Conservation (phyloP, 2,329 filamentous ascomycete genomes). For the Neonectria faginata region DNA sequence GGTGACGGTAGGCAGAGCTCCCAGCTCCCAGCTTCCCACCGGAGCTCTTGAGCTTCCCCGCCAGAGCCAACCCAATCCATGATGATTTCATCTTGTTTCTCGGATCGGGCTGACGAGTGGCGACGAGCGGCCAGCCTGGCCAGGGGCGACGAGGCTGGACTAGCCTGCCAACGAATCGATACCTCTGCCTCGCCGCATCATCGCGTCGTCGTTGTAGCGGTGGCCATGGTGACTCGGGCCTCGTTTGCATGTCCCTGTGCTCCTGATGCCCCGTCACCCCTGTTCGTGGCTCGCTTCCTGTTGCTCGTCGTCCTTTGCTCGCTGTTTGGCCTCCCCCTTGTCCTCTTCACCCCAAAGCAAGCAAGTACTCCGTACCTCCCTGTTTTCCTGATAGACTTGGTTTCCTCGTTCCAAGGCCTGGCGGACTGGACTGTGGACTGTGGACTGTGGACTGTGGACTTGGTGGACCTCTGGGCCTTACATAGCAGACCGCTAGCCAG, state of each 20-base stretch:
- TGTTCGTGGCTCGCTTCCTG: constrained; percentile 4
- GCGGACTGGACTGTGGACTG: constrained; percentile 14
- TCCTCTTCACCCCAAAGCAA: neutral
- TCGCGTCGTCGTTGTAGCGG: constrained; percentile 4
- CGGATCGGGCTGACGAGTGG: constrained; percentile 1
- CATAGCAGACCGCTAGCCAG: constrained; percentile 37
- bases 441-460: constrained; percentile 21
- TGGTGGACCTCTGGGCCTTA: constrained; percentile 17
- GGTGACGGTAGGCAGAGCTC: constrained; percentile 30
- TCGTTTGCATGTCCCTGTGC: constrained; percentile 19
- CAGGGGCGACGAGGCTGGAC: constrained; percentile 19
- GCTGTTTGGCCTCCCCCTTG: neutral
- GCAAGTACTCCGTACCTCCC: constrained; percentile 6
- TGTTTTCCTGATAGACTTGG: constrained; percentile 19
- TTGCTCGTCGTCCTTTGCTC: neutral
- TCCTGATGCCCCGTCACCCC: neutral
- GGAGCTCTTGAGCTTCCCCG: constrained; percentile 36
- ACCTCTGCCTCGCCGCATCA: constrained; percentile 19
- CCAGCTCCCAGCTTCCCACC: constrained; percentile 24
- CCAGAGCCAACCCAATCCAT: constrained; percentile 22
- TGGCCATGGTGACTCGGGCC: constrained; percentile 15
- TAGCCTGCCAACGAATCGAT: constrained; percentile 17
- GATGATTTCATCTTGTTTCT: constrained; percentile 28
- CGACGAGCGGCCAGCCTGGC: neutral
- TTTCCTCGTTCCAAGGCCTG: constrained; percentile 28